Base-by-base conservation (phyloP, 2,329 filamentous ascomycete genomes). In the Mycosphaerella sp. region DNA sequence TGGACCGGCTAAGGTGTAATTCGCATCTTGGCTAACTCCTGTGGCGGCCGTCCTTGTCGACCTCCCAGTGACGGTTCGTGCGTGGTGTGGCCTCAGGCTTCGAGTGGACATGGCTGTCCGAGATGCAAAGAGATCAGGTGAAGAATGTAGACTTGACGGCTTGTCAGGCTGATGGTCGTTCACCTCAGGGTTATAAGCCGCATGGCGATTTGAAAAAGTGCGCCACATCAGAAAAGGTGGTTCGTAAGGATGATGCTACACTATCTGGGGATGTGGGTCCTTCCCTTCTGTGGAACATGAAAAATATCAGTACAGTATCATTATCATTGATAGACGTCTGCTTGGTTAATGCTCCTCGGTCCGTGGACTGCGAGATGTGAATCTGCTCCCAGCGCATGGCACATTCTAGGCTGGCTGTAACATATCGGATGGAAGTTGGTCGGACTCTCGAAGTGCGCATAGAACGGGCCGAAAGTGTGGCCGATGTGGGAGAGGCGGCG, bases 1-100 rank as follows among this genome's bases (percentile, higher is more conserved):
- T 14, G 53, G 55, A 6, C 57, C 57, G 13, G 57, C 57, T 16
- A 59, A 48, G 40, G 44, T 52, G 41, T 59, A 57, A 14, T 48
- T 48, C 48, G 44, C 51, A 54, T 54, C 52, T 40, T 49, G 48
- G 44, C 37, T 48, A n/a, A 34, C 36, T 34, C 30, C 21, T 14
- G 53, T 55, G 30, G 40, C 44, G 14, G 40, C 44, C 14, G 52
- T 55, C 13, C 53, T 45, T 27, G 16, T 41, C 28, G 50, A 50
- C 28, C 53, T 43, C 25, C 18, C 25, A 39, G 53, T 53, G 16
- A 45, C 40, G 28, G 49, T 48, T 32, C 53, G 50, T 37, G 40
- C 42, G 37, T 42, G 51, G 9, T 41, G 21, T 28, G 51, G 51
- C 28, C 50, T 39, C n/a, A 40, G 18, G 17, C 47, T 39, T 41